These are phyloP conservation scores for Syncephalastrum monosporum DNA, from an alignment of 371 early-diverging fungal species.

Conservation along the genomic window DNA sequence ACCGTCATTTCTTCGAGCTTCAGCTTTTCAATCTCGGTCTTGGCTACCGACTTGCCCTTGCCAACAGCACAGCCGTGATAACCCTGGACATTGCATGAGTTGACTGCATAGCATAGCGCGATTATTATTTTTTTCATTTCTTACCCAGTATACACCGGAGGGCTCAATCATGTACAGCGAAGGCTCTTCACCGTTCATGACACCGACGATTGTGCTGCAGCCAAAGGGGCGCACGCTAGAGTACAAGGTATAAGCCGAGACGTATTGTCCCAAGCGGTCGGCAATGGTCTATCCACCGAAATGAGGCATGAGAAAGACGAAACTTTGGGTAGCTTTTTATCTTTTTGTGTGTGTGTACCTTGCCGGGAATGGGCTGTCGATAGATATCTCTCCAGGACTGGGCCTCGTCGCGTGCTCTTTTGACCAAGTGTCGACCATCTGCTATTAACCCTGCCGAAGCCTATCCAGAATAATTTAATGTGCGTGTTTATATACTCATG, in stretches of 20 bases:
- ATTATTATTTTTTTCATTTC: too few species aligned
- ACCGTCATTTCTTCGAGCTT: constrained; percentile 82
- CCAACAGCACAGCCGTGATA: constrained; percentile 95
- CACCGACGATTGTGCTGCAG: constrained; percentile 78
- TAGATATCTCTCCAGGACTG: constrained; percentile 87
- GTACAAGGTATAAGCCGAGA: constrained; percentile 95
- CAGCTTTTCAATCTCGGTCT: constrained; percentile 96
- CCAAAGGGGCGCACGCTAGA: constrained; percentile 98
- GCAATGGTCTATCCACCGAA: constrained; percentile 71
- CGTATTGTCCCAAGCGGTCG: constrained; percentile 89
- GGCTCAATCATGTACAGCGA: constrained; percentile 95
- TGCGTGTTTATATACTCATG: background rate
- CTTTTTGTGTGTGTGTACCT: constrained; percentile 43
- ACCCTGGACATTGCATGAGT: constrained; percentile 53
- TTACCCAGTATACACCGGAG: constrained; percentile 93
- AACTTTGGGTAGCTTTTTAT: background rate
- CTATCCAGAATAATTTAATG: constrained; percentile 34
- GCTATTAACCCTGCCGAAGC: constrained; percentile 93
- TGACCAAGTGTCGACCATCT: constrained; percentile 91
- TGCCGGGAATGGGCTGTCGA: constrained; percentile 80
- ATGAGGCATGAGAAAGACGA: background rate
- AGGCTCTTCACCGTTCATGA: constrained; percentile 73
- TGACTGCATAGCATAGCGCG: too few species aligned
- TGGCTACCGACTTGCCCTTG: constrained; percentile 96
- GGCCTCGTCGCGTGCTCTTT: constrained; percentile 91